Evolutionary conservation across 306 rosid species (phyloP).

Genomic region (Herpetospermum pedunculosum): DNA sequence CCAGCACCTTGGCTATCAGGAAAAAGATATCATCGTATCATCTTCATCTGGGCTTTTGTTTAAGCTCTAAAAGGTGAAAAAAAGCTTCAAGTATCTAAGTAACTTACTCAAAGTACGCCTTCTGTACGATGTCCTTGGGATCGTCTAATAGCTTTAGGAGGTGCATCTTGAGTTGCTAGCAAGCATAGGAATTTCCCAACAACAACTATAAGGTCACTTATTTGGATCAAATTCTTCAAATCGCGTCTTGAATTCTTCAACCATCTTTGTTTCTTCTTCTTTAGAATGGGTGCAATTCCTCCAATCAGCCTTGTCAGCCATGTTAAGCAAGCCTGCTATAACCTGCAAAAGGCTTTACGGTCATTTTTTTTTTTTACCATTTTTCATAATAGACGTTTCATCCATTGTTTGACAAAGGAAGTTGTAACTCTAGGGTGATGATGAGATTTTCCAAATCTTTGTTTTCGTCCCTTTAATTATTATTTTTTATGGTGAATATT

Average conservation of each 20-base stretch:
- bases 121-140: neutral
- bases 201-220: conserved; percentile 18
- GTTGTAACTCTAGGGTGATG: neutral
- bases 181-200: neutral
- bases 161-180: neutral
- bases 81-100: neutral
- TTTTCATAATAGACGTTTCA: neutral
- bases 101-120: neutral
- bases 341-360: conserved; percentile 37
- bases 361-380: neutral
- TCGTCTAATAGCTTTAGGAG: neutral
- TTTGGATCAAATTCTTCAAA: conserved; percentile 80
- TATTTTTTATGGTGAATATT: neutral
- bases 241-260: conserved; percentile 48
- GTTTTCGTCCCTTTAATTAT: neutral
- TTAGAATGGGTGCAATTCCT: conserved; percentile 53
- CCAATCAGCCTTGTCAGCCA: conserved; percentile 91
- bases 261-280: conserved; percentile 74
- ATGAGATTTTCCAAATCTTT: neutral
- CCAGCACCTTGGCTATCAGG: neutral
- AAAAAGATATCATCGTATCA: neutral
- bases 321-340: conserved; percentile 79
- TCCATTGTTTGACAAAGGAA: neutral
- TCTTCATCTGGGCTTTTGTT: neutral
- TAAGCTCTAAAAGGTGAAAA: neutral